phyloP scores from a whole-genome alignment of 2,329 filamentous ascomycete genomes.

The Sporothrix mexicana region DNA sequence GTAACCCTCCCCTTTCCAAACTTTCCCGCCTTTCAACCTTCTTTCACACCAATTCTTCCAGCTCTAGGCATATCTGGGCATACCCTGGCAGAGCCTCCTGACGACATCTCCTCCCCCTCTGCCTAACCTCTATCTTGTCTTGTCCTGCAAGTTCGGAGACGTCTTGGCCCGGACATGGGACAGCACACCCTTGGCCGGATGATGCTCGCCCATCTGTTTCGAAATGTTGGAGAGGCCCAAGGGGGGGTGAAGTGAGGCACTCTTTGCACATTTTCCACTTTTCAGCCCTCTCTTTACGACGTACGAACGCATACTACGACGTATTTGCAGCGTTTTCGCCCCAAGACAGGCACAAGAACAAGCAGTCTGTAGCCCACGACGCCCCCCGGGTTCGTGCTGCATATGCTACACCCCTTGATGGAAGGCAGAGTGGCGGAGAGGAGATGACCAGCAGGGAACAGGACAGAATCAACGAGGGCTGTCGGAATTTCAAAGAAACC shows the following conservation, averaged over 20 bases:
- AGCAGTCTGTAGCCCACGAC: too few species aligned
- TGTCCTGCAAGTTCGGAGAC: constrained; percentile 39
- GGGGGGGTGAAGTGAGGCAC: constrained; percentile 1
- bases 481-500: too few species aligned
- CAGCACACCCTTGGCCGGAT: constrained; percentile 43
- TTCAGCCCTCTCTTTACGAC: background rate
- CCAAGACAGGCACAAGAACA: too few species aligned
- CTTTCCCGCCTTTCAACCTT: background rate
- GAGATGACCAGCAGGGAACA: constrained; percentile 14
- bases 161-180: constrained; percentile 42
- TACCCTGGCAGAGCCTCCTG: constrained; percentile 21
- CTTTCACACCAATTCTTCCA: background rate
- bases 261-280: background rate
- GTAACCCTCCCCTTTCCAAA: constrained; percentile 22
- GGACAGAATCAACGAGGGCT: background rate
- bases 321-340: too few species aligned
- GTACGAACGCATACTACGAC: too few species aligned
- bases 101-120: background rate
- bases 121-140: background rate
- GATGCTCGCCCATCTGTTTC: constrained; percentile 50
- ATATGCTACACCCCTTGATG: constrained; percentile 25
- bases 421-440: constrained; percentile 2
- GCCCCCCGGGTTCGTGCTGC: background rate
- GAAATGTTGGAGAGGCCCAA: constrained; percentile 40
- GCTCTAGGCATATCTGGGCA: background rate